A percentile compares a stretch with the other conserved stretches of the same genome.
These are phyloP conservation scores for Phytophthora macrochlamydospora DNA, from an alignment of 352 stramenopile genomes.

Conservation along the genomic window DNA sequence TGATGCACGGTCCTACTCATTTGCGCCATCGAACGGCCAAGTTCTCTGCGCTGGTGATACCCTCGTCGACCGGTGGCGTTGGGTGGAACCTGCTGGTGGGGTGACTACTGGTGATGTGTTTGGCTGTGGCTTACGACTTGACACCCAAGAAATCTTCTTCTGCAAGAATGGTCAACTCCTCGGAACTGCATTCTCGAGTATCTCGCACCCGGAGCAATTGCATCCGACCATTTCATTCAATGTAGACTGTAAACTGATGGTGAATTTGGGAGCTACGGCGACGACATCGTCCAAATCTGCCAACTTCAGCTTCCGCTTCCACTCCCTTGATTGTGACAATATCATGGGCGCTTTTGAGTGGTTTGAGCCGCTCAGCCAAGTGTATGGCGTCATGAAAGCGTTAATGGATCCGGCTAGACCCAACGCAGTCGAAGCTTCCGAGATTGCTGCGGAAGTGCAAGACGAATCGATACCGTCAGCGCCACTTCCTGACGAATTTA, in stretches of 20 bases:
- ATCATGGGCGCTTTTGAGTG: constrained; percentile 88
- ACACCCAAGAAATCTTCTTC: constrained; percentile 87
- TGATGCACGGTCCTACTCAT: constrained; percentile 64
- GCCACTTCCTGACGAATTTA: constrained; percentile 80
- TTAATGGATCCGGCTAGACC: constrained; percentile 62
- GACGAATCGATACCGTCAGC: constrained; percentile 1
- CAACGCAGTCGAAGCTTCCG: constrained; percentile 7
- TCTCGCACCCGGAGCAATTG: constrained; percentile 45
- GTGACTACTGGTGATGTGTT: constrained; percentile 71
- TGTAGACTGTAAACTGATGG: constrained; percentile 72
- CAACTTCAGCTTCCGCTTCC: constrained; percentile 83
- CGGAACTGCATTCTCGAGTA: constrained; percentile 80
- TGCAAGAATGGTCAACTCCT: constrained; percentile 85
- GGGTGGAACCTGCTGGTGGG: constrained; percentile 55
- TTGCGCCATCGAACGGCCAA: constrained; percentile 71
- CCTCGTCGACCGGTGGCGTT: constrained; percentile 69
- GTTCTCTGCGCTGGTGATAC: constrained; percentile 57
- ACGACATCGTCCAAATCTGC: constrained; percentile 31
- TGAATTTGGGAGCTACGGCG: constrained; percentile 64
- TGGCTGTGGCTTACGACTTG: constrained; percentile 78
- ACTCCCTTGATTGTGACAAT: constrained; percentile 85
- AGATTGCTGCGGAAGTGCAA: constrained; percentile 3
- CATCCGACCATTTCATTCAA: constrained; percentile 85
- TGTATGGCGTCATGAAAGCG: constrained; percentile 86
- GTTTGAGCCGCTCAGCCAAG: constrained; percentile 86